Percentiles rank a stretch among this genome's conserved stretches.
Conservation (phyloP, 768 basidiomycete genomes). For the Boletus speciosus region DNA sequence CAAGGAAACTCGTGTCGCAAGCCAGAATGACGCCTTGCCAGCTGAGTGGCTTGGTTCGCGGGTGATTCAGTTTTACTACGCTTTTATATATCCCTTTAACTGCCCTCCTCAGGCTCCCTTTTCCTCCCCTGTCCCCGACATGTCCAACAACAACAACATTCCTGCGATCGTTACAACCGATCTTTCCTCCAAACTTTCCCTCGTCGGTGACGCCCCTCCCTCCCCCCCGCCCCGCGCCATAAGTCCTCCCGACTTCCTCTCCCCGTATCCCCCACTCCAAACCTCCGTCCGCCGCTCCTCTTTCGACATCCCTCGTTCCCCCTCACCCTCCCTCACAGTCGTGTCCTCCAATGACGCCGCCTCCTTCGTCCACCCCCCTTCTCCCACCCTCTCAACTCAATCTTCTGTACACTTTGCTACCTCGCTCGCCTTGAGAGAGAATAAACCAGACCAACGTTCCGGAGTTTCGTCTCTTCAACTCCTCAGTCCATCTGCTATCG, state of each 20-base stretch:
- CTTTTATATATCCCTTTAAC: constrained; percentile 8
- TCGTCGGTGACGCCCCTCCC: constrained; percentile 5
- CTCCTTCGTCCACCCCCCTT: constrained; percentile 52
- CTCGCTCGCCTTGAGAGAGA: constrained; percentile 60
- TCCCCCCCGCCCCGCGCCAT: neutral
- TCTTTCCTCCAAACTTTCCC: constrained; percentile 30
- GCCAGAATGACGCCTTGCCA: neutral
- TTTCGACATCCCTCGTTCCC: constrained; percentile 28
- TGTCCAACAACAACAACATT: constrained; percentile 23
- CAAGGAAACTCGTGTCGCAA: neutral
- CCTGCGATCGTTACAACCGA: constrained; percentile 36
- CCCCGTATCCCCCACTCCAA: constrained; percentile 9
- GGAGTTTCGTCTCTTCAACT: constrained; percentile 53
- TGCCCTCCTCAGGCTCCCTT: neutral
- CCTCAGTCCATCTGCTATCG: constrained; percentile 40
- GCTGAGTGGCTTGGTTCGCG: neutral
- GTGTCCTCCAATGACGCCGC: constrained; percentile 44
- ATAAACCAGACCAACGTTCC: constrained; percentile 55
- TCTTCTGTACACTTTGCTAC: constrained; percentile 60
- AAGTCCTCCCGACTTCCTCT: constrained; percentile 21
- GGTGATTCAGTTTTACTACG: neutral
- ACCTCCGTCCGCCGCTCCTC: constrained; percentile 21
- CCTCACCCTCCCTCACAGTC: constrained; percentile 29
- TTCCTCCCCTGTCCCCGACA: neutral
- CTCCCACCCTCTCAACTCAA: constrained; percentile 68